Conservation (phyloP, 352 stramenopile species). For the Globisporangium spiculum region DNA sequence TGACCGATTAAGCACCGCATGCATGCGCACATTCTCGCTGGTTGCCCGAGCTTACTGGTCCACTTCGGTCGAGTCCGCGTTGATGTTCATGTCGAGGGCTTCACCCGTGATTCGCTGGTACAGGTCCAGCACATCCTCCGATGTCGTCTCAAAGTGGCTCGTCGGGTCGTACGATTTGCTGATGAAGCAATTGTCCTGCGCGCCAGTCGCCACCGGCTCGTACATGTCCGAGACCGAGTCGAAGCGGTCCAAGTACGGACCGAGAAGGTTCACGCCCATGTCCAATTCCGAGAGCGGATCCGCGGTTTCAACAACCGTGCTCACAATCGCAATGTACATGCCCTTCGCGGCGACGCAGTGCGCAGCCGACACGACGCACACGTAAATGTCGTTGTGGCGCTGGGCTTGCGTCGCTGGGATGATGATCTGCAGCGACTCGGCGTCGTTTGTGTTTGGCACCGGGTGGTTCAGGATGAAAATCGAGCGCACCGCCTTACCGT, state of each 20-base stretch:
- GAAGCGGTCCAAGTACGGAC: constrained; percentile 96
- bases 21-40: not conserved
- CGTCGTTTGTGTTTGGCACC: constrained; percentile 96
- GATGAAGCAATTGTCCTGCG: constrained; percentile 97
- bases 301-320: constrained; percentile 96
- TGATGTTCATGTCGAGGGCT: constrained; percentile 98
- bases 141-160: constrained; percentile 98
- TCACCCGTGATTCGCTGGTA: constrained; percentile 98
- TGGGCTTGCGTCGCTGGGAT: constrained; percentile 96
- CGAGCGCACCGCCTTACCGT: constrained; percentile 95
- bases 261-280: constrained; percentile 94
- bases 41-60: constrained; percentile 73
- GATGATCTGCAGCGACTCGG: constrained; percentile 98
- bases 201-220: constrained; percentile 90
- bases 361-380: constrained; percentile 93
- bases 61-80: constrained; percentile 93
- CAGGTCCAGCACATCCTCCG: constrained; percentile 95
- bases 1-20: not conserved
- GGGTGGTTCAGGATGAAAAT: constrained; percentile 99
- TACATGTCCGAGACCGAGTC: constrained; percentile 95
- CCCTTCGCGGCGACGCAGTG: constrained; percentile 95
- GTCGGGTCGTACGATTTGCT: constrained; percentile 91
- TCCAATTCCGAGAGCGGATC: constrained; percentile 95
- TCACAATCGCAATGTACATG: constrained; percentile 99
- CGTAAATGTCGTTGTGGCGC: constrained; percentile 98